Percentiles rank a stretch among this genome's conserved stretches.
phyloP scores from a whole-genome alignment of 73 alveolate genomes.

The Paramecium sexaurelia region DNA sequence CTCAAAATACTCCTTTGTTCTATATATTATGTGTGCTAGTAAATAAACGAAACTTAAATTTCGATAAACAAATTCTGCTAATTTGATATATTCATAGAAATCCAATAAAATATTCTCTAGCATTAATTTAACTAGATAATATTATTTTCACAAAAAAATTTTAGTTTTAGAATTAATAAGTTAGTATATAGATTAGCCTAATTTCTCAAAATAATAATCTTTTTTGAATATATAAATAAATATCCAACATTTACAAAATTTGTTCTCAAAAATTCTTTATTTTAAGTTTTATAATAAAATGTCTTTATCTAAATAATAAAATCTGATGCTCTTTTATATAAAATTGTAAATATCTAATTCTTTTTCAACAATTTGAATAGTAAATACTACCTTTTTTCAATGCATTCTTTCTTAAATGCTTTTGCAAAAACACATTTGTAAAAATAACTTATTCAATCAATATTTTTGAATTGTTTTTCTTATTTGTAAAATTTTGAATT shows the following conservation, averaged over 20 bases:
- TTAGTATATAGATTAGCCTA: constrained; percentile 86
- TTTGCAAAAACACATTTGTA: no score
- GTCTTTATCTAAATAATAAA: constrained; percentile 35
- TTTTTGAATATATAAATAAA: constrained; percentile 81
- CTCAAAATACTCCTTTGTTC: constrained; percentile 85
- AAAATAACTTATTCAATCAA: no score
- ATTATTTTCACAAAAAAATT: constrained; percentile 83
- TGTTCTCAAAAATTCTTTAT: constrained; percentile 4
- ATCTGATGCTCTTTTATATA: constrained; percentile 31
- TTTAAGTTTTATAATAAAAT: constrained; percentile 14
- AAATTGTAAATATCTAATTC: constrained; percentile 2
- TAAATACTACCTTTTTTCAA: constrained; percentile 1
- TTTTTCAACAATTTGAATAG: constrained; percentile 39
- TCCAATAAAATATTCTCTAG: constrained; percentile 95
- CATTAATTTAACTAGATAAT: constrained; percentile 90
- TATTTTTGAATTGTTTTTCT: no score
- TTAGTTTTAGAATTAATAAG: constrained; percentile 84
- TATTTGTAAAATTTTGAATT: background rate
- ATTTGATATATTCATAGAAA: constrained; percentile 87
- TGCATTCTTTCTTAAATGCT: constrained; percentile 16
- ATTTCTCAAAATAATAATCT: constrained; percentile 82
- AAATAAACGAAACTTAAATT: constrained; percentile 69
- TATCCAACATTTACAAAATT: constrained; percentile 86
- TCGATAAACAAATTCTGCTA: constrained; percentile 94
- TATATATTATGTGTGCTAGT: constrained; percentile 78